Evolutionary conservation across 2,329 filamentous ascomycete genomes (phyloP), one percentile per base, ranked within the genome.

Genomic region (Sphaerulina vaccinii): DNA sequence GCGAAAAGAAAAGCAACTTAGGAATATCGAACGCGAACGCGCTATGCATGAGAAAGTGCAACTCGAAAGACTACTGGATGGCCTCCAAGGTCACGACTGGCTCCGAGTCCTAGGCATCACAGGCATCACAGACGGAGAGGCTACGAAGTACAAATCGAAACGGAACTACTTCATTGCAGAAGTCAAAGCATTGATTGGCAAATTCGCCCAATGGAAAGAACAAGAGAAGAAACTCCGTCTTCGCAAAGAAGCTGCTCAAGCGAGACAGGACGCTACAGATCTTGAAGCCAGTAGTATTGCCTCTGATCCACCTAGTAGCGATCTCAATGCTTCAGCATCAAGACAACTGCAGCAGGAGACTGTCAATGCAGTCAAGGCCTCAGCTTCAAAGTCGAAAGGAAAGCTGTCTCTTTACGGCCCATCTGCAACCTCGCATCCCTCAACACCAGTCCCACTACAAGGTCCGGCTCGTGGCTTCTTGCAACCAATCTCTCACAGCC

Each of bases 41-140:
- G 82, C 82, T 4, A 82, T 84, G 72, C 82, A 86, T 64, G 82
- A 86, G 59, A 84, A 85, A 60, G 77, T 80, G 40, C 80, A 85
- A 60, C 70, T 86, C n/a, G 82, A 86, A 55, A 75, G 82, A 6
- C 71, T 86, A 13, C 78, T 96, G 5, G 90, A 93, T 48, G 90
- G 90, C 15, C 79, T 99, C 1, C 87, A 90, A 67, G 88, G 92
- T 2, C 89, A 88, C 52, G 93, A 97, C 70, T 99, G 93, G 93
- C 77, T 96, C 51, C 85, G 88, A 55, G 82, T 91, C 3, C 90
- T 99, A 84, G 93, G 92, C 21, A 86, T 97, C 27, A 92, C 84
- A 58, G 89, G 81, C 32, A 74, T 95, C 32, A 95, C 90, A 0
- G 91, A 96, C 65, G 84, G 83, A 18, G 88, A 89, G 65, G 92